Percentiles rank a stretch among this genome's conserved stretches.
phyloP scores from a whole-genome alignment of 2,329 filamentous ascomycete species.

The Colletotrichum echinochloae region DNA sequence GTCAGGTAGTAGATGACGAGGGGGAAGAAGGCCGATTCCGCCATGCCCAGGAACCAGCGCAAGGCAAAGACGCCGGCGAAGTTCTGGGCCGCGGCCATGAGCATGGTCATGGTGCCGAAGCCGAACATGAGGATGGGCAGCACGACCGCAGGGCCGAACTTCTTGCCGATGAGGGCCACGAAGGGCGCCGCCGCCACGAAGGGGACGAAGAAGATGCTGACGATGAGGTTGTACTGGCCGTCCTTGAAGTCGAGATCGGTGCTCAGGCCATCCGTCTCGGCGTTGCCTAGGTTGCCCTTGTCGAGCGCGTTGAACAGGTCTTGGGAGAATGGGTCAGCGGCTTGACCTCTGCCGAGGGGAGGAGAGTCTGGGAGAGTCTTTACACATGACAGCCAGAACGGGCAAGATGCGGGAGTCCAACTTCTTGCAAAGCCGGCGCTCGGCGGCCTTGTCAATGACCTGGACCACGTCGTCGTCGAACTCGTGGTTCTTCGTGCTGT shows the following conservation, averaged over 20 bases:
- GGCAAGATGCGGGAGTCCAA: constrained; percentile 67
- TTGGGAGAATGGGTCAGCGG: constrained; percentile 41
- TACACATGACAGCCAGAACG: constrained; percentile 66
- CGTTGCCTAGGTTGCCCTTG: constrained; percentile 55
- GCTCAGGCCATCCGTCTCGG: constrained; percentile 51
- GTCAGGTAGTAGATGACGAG: constrained; percentile 43
- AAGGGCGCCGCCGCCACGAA: constrained; percentile 74
- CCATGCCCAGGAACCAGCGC: constrained; percentile 42
- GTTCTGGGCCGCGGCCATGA: constrained; percentile 43
- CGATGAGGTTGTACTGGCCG: constrained; percentile 77
- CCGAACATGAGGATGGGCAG: constrained; percentile 78
- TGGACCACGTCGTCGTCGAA: constrained; percentile 44
- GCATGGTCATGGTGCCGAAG: constrained; percentile 68
- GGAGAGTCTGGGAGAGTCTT: constrained; percentile 15
- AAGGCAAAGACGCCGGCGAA: constrained; percentile 41
- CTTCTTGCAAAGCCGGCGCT: constrained; percentile 64
- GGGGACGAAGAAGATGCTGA: constrained; percentile 81
- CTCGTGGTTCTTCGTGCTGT: constrained; percentile 5
- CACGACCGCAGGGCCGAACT: constrained; percentile 73
- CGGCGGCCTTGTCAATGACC: constrained; percentile 56
- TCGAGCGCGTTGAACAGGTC: constrained; percentile 63
- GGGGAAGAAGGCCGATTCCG: constrained; percentile 41
- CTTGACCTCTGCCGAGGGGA: no score
- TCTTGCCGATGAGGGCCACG: constrained; percentile 74
- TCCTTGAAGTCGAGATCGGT: constrained; percentile 50